Evolutionary conservation across 192 early-diverging fungal genomes (phyloP).

Genomic region (Radiomyces spectabilis): DNA sequence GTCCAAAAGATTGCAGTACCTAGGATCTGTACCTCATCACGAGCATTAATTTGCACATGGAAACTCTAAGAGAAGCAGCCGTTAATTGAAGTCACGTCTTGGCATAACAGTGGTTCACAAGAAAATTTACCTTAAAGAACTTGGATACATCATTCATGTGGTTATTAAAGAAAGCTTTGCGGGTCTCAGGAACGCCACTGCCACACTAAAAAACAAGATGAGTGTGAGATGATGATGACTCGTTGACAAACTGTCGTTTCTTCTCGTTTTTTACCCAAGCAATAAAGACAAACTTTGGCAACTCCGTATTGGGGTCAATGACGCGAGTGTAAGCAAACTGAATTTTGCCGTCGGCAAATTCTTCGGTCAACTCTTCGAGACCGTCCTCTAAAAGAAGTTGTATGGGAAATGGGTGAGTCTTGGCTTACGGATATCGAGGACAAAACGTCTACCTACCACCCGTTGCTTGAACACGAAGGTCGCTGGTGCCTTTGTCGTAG

Average conservation of each 20-base stretch:
- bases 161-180: conserved; percentile 82
- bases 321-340: conserved; percentile 83
- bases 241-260: no score
- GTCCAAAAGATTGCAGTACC: not conserved
- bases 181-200: conserved; percentile 83
- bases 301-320: conserved; percentile 76
- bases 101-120: no score
- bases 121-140: conserved; percentile 69
- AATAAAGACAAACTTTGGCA: conserved; percentile 88
- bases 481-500: conserved; percentile 66
- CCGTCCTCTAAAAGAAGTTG: conserved; percentile 55
- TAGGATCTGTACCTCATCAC: conserved; percentile 42
- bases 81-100: not conserved
- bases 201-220: conserved; percentile 58
- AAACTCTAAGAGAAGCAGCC: conserved; percentile 45
- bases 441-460: conserved; percentile 46
- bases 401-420: no score
- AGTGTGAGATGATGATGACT: not conserved
- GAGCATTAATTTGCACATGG: conserved; percentile 84
- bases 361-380: conserved; percentile 84
- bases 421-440: no score
- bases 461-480: conserved; percentile 52
- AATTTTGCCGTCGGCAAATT: conserved; percentile 85
- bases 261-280: conserved; percentile 60
- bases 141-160: conserved; percentile 78